These are phyloP conservation scores for Venturia asperata DNA, from an alignment of 2,329 filamentous ascomycete genomes.

Conservation along the genomic window DNA sequence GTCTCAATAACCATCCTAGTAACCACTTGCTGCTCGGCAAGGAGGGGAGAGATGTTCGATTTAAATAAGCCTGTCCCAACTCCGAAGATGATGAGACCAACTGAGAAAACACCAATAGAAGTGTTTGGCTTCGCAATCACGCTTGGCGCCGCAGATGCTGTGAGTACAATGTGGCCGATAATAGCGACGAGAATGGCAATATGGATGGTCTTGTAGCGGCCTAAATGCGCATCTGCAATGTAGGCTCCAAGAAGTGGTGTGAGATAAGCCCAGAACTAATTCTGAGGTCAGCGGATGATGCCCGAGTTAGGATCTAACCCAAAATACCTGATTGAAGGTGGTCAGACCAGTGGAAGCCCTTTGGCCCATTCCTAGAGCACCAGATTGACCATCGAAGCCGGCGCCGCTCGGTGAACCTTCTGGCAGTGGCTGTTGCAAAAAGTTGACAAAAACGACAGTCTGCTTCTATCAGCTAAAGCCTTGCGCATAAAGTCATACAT, in stretches of 20 bases:
- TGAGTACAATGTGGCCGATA: slow-evolving; percentile 48
- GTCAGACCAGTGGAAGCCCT: slow-evolving; percentile 45
- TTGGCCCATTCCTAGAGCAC: slow-evolving; percentile 50
- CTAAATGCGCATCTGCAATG: slow-evolving; percentile 53
- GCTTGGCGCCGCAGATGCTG: slow-evolving; percentile 47
- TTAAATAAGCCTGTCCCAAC: slow-evolving; percentile 61
- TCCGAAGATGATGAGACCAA: slow-evolving; percentile 55
- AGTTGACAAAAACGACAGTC: slow-evolving; percentile 50
- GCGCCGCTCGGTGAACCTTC: slow-evolving; percentile 30
- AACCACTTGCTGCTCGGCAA: slow-evolving; percentile 54
- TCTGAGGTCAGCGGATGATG: neutral
- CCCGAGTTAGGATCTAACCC: neutral
- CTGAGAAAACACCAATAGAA: slow-evolving; percentile 43
- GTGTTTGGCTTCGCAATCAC: slow-evolving; percentile 38
- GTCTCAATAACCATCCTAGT: slow-evolving; percentile 35
- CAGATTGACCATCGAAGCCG: slow-evolving; percentile 33
- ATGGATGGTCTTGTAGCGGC: slow-evolving; percentile 54
- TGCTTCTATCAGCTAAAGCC: neutral
- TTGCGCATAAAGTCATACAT: neutral
- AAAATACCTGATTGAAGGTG: slow-evolving; percentile 44
- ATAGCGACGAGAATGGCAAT: slow-evolving; percentile 53
- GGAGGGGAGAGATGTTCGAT: slow-evolving; percentile 52
- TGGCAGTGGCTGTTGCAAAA: slow-evolving; percentile 33
- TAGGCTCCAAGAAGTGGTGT: slow-evolving; percentile 54
- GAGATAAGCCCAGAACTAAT: slow-evolving; percentile 46